Base-by-base conservation (phyloP, 768 basidiomycete genomes). In the Mrakia hoshinonis region DNA sequence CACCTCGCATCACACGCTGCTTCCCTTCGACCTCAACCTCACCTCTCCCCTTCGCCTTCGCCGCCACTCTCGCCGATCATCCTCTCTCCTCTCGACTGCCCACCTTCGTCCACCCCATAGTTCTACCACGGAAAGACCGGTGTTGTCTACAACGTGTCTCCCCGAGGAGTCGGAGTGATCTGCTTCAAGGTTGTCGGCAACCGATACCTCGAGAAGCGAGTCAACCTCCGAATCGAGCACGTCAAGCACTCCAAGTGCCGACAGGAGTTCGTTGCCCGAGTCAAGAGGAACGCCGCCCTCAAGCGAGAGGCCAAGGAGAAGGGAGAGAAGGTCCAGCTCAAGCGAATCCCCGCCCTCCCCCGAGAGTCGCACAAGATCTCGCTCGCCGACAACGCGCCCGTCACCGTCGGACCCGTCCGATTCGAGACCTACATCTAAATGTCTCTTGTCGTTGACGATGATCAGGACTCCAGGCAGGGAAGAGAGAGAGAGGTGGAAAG, bases 181-280 rank as follows among this genome's bases (percentile, higher is more conserved):
- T 88, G 95, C 74, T 87, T 95, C 89, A 99, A 99, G 82, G 85
- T 97, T 79, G 95, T 99, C 78, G 95, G 95, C 75, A 94, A 94
- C 84, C 91, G 96, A 76, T 99, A 95, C 88, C 82, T 99, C 70
- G 93, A 98, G 85, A 99, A 99, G 85, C 91, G 95, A 72, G 95
- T 99, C 82, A 99, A 98, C 87, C 82, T 96, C 83, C 70, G 72
- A 55, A 55, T 73, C 48, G 72, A 73, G 72, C 72, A 73, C 72
- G 72, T 73, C 72, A 73, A 73, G 72, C 72, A 73, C 72, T 73
- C 72, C 39, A 67, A 67, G 47, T 73, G 72, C 72, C 66, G 72
- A 52, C 72, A 73, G 82, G 95, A 97, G 82, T 99, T 99, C 84
- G 83, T 96, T 80, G 90, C 92, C 81, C 85, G 96, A 76, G 96